Conservation (phyloP, 805 yeast species). For the Candida fluviatilis region DNA sequence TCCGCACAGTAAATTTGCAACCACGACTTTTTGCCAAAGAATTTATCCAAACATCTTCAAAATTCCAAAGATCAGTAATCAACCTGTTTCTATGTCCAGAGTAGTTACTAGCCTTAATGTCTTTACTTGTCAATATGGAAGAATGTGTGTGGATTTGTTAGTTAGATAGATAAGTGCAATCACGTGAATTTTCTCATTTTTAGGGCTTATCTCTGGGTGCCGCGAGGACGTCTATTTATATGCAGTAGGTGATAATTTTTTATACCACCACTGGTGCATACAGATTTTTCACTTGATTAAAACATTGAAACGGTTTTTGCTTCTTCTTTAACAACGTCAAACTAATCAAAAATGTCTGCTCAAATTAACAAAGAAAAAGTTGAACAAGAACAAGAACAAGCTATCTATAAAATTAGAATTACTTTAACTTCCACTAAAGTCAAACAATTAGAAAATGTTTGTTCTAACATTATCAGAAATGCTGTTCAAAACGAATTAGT, state of each 20-base stretch:
- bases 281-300: conserved; percentile 12
- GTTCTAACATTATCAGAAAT: conserved; percentile 82
- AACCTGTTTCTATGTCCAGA: not conserved
- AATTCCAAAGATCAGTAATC: not conserved
- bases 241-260: not conserved
- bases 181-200: not conserved
- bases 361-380: conserved; percentile 78
- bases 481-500: conserved; percentile 78
- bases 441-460: conserved; percentile 95
- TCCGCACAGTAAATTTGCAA: not conserved
- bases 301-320: conserved; percentile 3
- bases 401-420: conserved; percentile 96
- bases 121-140: too few species aligned
- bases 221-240: not conserved
- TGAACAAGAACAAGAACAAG: conserved; percentile 67
- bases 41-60: too few species aligned
- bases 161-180: too few species aligned
- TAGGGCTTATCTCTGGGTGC: not conserved
- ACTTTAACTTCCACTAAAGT: conserved; percentile 98
- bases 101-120: too few species aligned
- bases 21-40: too few species aligned
- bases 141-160: too few species aligned
- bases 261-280: not conserved
- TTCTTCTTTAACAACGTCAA: conserved; percentile 34
- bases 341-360: conserved; percentile 60